Conservation (phyloP, 208 protist species). For the Polymyxa betae region DNA sequence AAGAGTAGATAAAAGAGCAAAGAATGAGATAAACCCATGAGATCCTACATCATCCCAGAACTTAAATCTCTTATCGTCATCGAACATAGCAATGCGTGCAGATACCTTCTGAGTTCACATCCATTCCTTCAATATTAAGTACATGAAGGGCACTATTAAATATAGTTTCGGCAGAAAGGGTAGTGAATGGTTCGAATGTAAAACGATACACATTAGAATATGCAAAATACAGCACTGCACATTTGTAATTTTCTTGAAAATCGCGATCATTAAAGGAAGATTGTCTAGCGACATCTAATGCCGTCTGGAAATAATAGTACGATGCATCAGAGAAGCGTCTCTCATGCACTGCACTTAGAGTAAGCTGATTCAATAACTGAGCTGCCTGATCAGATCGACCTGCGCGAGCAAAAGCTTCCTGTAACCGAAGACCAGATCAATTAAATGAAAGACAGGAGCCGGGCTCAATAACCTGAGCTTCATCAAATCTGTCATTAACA, state of each 20-base stretch:
- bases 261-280: not conserved
- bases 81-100: not conserved
- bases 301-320: slow-evolving; percentile 40
- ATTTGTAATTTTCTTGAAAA: not conserved
- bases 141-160: slow-evolving; percentile 45
- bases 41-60: not conserved
- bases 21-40: not conserved
- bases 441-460: not conserved
- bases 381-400: slow-evolving; percentile 45
- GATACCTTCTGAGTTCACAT: not conserved
- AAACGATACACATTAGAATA: slow-evolving; percentile 6
- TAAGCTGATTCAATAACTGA: slow-evolving; percentile 34
- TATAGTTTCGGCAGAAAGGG: not conserved
- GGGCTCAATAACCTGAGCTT: slow-evolving; percentile 71
- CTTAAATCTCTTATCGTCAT: not conserved
- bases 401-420: slow-evolving; percentile 4
- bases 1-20: not conserved
- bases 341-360: not conserved
- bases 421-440: not conserved
- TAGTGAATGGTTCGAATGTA: slow-evolving; percentile 11
- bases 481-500: slow-evolving; percentile 89
- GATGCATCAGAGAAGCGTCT: not conserved
- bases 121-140: slow-evolving; percentile 21
- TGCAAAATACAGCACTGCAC: slow-evolving; percentile 22
- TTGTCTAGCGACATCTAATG: not conserved